phyloP scores from a whole-genome alignment of 257 asterid species.

The Nicotiana knightiana region DNA sequence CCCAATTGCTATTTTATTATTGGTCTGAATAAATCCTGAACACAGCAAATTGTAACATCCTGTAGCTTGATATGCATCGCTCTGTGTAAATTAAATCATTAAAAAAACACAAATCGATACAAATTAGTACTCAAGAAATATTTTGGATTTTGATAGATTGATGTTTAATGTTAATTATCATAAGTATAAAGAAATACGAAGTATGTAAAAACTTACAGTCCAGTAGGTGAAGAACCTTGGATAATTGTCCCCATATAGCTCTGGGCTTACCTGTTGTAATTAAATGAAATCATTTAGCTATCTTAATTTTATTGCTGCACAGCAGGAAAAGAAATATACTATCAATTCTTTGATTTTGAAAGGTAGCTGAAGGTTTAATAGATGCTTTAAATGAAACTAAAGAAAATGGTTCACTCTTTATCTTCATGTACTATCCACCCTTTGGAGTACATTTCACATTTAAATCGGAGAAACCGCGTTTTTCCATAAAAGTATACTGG shows the following conservation, averaged over 20 bases:
- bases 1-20: conserved; percentile 72
- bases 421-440: neutral
- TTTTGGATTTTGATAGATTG: neutral
- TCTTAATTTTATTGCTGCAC: neutral
- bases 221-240: conserved; percentile 93
- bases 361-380: conserved; percentile 42
- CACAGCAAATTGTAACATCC: conserved; percentile 91
- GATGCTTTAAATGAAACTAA: conserved; percentile 22
- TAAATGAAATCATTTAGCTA: conserved; percentile 18
- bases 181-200: neutral
- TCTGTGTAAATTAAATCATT: conserved; percentile 42
- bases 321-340: neutral
- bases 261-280: conserved; percentile 73
- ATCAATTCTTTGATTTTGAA: neutral
- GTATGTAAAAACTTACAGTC: conserved; percentile 56
- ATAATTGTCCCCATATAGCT: conserved; percentile 76
- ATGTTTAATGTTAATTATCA: neutral
- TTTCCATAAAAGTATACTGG: neutral
- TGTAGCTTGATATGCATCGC: conserved; percentile 88
- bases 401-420: neutral
- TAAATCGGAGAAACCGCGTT: neutral
- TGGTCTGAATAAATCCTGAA: conserved; percentile 90
- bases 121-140: neutral
- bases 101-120: neutral
- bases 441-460: neutral